Percentiles rank a stretch among this genome's conserved stretches.
phyloP scores from a whole-genome alignment of 495 filamentous ascomycete genomes.

The Xylona heveae region DNA sequence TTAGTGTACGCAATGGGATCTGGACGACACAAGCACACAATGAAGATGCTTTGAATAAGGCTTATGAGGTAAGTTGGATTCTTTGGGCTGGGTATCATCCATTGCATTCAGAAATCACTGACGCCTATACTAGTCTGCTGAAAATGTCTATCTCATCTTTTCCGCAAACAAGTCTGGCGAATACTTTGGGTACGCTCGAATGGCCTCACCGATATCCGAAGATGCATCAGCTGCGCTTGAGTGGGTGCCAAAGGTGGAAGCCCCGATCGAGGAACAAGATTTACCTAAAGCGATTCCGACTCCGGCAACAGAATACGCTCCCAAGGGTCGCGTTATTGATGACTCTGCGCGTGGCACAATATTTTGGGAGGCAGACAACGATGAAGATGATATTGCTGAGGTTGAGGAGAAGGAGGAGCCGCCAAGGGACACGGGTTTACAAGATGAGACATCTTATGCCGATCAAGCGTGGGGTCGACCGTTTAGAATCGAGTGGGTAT shows the following conservation, averaged over 20 bases:
- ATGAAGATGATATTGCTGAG: constrained; percentile 10
- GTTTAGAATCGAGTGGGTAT: constrained; percentile 84
- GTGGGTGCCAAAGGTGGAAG: constrained; percentile 34
- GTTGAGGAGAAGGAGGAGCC: constrained; percentile 7
- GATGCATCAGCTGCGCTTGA: constrained; percentile 46
- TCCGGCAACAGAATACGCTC: constrained; percentile 56
- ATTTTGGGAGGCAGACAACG: constrained; percentile 76
- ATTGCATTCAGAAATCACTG: not conserved
- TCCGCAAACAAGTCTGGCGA: constrained; percentile 97
- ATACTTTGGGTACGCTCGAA: constrained; percentile 89
- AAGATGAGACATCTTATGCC: constrained; percentile 19
- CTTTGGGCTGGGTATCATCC: not conserved
- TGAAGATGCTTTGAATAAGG: constrained; percentile 61
- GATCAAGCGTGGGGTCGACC: constrained; percentile 69
- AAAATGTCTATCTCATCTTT: constrained; percentile 90
- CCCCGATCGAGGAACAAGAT: constrained; percentile 29
- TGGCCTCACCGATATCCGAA: constrained; percentile 68
- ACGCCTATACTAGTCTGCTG: constrained; percentile 39
- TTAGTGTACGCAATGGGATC: constrained; percentile 67
- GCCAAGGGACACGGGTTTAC: constrained; percentile 23
- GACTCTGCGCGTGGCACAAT: constrained; percentile 84
- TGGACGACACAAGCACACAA: constrained; percentile 97
- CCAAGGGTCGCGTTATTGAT: constrained; percentile 76
- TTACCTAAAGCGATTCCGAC: constrained; percentile 58
- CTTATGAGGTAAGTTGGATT: constrained; percentile 45